Base-by-base conservation (phyloP, 371 early-diverging fungal genomes). In the Saksenaea vasiformis region DNA sequence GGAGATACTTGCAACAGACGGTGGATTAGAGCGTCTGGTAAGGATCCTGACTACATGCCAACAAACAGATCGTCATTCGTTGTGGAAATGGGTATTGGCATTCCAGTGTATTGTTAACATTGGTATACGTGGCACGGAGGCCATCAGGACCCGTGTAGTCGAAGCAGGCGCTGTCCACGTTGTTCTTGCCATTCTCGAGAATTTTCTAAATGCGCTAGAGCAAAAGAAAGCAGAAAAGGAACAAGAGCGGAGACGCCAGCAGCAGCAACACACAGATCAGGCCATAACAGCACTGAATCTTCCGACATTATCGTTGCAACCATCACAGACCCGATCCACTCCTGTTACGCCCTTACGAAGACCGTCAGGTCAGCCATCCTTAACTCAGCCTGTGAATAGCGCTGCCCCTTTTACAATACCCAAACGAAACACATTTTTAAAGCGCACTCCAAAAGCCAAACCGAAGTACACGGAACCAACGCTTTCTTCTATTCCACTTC, bases 51-150 rank as follows among this genome's bases (percentile, higher is more conserved):
- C 72, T 1, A 70, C 68, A 43, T 65, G 70, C 53, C 85, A 87
- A 51, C 85, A 88, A 9, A 77, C 74, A 39, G 91, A 92, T 65
- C 74, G 83, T 5, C 79, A 86, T 70, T 85, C 85, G 58, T 84
- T 84, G 62, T 90, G 91, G 87, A 87, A 90, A 65, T 90, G 91
- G 91, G 83, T 91, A 13, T 78, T 93, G 58, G 87, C 93, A 51
- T 92, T 89, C 60, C 92, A 91, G 56, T 91, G 92, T 57, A 82
- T 94, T 22, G 90, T 90, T 67, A 93, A 93, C 68, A 84, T 93
- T 37, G 93, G 94, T 35, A 87, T 93, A 15, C 81, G 94, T 11
- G 95, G 94, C 31, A 87, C 93, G 5, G 85, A 90, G 47, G 80
- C 85, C 37, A 88, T 94, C 38, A 77, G 94, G 24, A 87, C 88